A percentile compares a stretch with the other conserved stretches of the same genome.
These are phyloP conservation scores for Ilyonectria sp. DNA, from an alignment of 2,329 filamentous ascomycete genomes.

Conservation along the genomic window DNA sequence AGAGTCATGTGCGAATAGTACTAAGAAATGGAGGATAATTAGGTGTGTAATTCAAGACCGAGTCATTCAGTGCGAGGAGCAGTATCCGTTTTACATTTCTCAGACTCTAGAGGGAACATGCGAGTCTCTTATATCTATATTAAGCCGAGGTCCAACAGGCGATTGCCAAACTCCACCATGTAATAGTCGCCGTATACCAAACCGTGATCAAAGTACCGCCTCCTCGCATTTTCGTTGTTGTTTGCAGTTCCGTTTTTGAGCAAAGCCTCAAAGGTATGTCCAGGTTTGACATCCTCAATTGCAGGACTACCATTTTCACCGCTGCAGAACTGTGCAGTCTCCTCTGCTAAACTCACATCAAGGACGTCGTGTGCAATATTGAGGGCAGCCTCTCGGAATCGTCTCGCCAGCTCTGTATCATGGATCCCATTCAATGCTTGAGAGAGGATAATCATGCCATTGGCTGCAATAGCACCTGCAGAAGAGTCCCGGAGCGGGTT, in stretches of 20 bases:
- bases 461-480: slow-evolving; percentile 58
- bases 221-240: slow-evolving; percentile 49
- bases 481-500: slow-evolving; percentile 54
- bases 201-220: slow-evolving; percentile 55
- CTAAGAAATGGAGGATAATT: too few relatives aligned
- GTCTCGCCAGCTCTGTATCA: slow-evolving; percentile 29
- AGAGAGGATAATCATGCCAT: slow-evolving; percentile 58
- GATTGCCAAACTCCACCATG: slow-evolving; percentile 62
- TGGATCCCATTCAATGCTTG: slow-evolving; percentile 49
- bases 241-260: slow-evolving; percentile 53
- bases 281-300: not conserved
- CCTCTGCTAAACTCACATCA: slow-evolving; percentile 46
- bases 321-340: slow-evolving; percentile 39
- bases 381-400: slow-evolving; percentile 49
- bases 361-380: slow-evolving; percentile 51
- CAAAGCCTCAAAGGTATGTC: slow-evolving; percentile 47
- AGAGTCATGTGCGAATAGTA: too few relatives aligned
- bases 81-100: too few relatives aligned
- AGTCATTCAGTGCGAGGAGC: too few relatives aligned
- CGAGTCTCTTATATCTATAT: slow-evolving; percentile 13
- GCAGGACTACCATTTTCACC: not conserved
- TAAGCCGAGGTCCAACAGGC: slow-evolving; percentile 56
- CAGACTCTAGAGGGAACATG: not conserved
- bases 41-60: too few relatives aligned
- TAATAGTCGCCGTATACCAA: slow-evolving; percentile 67